Evolutionary conservation across 768 basidiomycete genomes (phyloP).

Genomic region (Tulasnella sp.): DNA sequence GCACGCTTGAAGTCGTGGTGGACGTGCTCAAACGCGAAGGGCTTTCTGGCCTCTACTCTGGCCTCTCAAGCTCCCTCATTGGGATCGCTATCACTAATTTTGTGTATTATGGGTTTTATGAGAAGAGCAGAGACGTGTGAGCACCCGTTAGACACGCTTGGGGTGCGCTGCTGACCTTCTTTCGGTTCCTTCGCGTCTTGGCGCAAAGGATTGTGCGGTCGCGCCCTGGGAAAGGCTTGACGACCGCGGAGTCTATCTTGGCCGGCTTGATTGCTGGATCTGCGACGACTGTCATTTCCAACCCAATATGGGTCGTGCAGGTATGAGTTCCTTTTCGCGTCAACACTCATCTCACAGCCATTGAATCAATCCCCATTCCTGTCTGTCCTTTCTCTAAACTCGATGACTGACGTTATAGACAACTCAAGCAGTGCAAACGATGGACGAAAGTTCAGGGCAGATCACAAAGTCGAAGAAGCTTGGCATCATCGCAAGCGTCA

Average conservation of each 20-base stretch:
- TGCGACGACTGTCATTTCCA: constrained; percentile 76
- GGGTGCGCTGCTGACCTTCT: neutral
- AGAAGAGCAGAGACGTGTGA: constrained; percentile 41
- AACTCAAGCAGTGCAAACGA: constrained; percentile 61
- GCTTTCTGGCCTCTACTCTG: constrained; percentile 70
- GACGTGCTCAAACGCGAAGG: constrained; percentile 81
- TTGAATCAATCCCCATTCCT: no score
- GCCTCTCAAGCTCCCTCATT: constrained; percentile 69
- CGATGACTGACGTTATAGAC: constrained; percentile 35
- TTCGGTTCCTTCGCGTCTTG: no score
- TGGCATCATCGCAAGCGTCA: constrained; percentile 52
- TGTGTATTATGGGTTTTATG: constrained; percentile 89
- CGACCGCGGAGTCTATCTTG: constrained; percentile 78
- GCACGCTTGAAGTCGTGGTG: constrained; percentile 55
- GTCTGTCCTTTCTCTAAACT: neutral
- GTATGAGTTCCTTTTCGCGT: neutral
- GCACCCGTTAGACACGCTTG: neutral
- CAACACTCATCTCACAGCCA: no score
- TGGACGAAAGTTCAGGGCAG: constrained; percentile 22
- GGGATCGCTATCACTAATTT: constrained; percentile 94
- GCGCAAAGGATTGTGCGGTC: constrained; percentile 4
- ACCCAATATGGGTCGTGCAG: constrained; percentile 92
- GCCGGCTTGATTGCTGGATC: constrained; percentile 82
- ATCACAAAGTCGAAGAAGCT: constrained; percentile 35
- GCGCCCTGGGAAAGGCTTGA: constrained; percentile 44